Evolutionary conservation across 2,329 filamentous ascomycete genomes (phyloP).

Genomic region (Cryphonectria carpinicola): DNA sequence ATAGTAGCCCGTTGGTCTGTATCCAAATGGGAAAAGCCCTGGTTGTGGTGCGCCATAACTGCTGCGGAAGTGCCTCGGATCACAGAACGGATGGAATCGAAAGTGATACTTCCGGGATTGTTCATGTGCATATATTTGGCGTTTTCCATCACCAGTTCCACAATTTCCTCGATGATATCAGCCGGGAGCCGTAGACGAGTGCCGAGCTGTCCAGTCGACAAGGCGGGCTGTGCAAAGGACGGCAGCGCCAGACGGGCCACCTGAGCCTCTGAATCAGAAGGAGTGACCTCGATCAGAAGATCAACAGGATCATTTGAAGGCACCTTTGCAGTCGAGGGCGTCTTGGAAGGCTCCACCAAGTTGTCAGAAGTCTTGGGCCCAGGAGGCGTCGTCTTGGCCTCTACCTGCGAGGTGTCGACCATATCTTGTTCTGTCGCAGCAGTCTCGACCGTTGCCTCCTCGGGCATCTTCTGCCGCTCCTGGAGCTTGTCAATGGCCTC

Average conservation of each 20-base stretch:
- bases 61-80: constrained; percentile 8
- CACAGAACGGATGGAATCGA: constrained; percentile 3
- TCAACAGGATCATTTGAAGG: neutral
- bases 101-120: neutral
- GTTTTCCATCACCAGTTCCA: neutral
- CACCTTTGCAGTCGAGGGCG: neutral
- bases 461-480: neutral
- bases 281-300: neutral
- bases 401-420: neutral
- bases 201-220: neutral
- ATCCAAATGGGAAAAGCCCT: neutral
- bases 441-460: neutral
- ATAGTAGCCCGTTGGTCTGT: neutral
- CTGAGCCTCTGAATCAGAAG: neutral
- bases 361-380: neutral
- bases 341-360: neutral
- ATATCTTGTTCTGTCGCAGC: neutral
- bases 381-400: neutral
- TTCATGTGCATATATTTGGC: constrained; percentile 1
- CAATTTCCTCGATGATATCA: neutral
- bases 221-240: neutral
- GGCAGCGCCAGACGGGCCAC: neutral
- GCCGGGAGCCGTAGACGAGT: neutral
- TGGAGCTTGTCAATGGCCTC: constrained; percentile 2
- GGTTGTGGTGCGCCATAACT: neutral